Percentiles rank a stretch among this genome's conserved stretches.
Conservation (phyloP, 1,284 basidiomycete species). For the Heterobasidion occidentale region DNA sequence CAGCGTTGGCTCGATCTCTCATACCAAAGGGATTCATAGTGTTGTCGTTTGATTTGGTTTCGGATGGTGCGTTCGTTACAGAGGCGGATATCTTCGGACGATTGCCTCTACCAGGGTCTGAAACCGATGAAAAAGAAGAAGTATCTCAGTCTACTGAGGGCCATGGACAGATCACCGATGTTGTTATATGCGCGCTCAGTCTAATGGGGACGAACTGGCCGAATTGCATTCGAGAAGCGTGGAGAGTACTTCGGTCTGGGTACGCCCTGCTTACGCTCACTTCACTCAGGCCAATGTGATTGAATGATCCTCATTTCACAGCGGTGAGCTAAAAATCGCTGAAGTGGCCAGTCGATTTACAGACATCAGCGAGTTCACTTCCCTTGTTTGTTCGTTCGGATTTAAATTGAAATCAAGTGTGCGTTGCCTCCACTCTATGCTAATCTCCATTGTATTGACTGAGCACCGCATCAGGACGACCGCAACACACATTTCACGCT, state of each 20-base stretch:
- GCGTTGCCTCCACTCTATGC: constrained; percentile 12
- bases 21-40: constrained; percentile 64
- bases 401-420: constrained; percentile 78
- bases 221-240: constrained; percentile 81
- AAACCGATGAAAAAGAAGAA: constrained; percentile 31
- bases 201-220: constrained; percentile 99
- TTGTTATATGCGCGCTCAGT: constrained; percentile 89
- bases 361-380: constrained; percentile 68
- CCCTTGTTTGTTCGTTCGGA: constrained; percentile 68
- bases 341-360: constrained; percentile 92
- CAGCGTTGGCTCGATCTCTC: constrained; percentile 74
- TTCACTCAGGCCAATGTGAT: no score
- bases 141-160: constrained; percentile 20
- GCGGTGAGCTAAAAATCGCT: constrained; percentile 86
- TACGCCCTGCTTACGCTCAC: constrained; percentile 32
- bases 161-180: constrained; percentile 77
- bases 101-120: constrained; percentile 78
- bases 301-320: constrained; percentile 20
- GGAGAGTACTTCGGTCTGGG: constrained; percentile 78
- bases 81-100: constrained; percentile 74
- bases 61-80: constrained; percentile 64
- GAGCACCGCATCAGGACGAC: constrained; percentile 46
- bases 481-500: constrained; percentile 85
- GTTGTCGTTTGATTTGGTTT: constrained; percentile 76
- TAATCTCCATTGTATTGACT: background rate